Conservation (phyloP, 2,329 filamentous ascomycete genomes). For the Paracoccidioides lutzii region DNA sequence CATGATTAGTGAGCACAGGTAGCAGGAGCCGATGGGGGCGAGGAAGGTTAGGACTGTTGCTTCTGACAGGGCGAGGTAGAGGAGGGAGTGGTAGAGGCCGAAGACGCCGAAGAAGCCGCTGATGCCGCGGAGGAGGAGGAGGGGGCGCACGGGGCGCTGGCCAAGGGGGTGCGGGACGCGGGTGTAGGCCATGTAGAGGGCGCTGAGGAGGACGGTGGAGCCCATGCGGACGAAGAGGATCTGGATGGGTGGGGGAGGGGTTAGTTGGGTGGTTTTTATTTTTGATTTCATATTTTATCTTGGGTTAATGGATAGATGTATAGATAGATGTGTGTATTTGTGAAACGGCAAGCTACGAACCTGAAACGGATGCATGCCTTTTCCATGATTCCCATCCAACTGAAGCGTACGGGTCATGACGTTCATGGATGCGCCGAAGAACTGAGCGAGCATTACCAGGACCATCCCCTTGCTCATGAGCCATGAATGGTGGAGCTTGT, state of each 20-base stretch:
- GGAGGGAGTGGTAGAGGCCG: conserved; percentile 59
- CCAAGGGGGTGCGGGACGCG: conserved; percentile 59
- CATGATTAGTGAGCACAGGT: conserved; percentile 62
- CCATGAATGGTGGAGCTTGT: conserved; percentile 35
- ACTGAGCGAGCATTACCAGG: conserved; percentile 59
- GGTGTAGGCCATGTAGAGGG: conserved; percentile 59
- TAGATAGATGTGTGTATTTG: not conserved
- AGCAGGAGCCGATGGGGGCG: conserved; percentile 63
- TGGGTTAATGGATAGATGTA: not conserved
- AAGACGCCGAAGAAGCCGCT: conserved; percentile 68
- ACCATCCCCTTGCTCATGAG: conserved; percentile 56
- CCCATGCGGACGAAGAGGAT: conserved; percentile 70
- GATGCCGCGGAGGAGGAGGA: conserved; percentile 56
- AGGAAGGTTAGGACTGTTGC: conserved; percentile 85
- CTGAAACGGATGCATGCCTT: conserved; percentile 69
- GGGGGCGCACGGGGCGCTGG: conserved; percentile 48
- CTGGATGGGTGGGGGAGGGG: conserved; percentile 16
- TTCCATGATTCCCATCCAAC: conserved; percentile 49
- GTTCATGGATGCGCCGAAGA: conserved; percentile 80
- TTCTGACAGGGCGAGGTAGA: conserved; percentile 74
- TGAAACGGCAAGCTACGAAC: conserved; percentile 18
- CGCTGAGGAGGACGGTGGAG: conserved; percentile 55
- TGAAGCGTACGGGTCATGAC: conserved; percentile 65
- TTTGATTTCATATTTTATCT: not conserved
- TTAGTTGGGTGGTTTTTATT: not conserved